Percentiles rank a stretch among this genome's conserved stretches.
These are phyloP conservation scores for Casuarina equisetifolia DNA, from an alignment of 306 rosid species.

Conservation along the genomic window DNA sequence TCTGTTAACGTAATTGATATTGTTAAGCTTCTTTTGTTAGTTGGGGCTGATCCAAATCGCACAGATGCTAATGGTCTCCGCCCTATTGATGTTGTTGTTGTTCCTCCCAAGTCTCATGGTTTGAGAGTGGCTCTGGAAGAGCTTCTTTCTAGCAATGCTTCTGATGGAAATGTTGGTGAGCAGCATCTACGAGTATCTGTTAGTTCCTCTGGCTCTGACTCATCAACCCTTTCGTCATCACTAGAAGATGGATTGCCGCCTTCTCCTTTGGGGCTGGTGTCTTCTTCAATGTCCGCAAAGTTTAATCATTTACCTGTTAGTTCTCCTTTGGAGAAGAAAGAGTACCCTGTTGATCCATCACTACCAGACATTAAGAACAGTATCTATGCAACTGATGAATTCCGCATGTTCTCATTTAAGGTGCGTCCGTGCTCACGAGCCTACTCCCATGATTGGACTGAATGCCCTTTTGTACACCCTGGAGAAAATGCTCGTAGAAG, in stretches of 20 bases:
- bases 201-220: conserved; percentile 46
- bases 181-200: conserved; percentile 36
- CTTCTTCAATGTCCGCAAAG: conserved; percentile 53
- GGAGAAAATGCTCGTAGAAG: conserved; percentile 95
- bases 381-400: conserved; percentile 85
- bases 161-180: conserved; percentile 44
- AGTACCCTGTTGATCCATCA: conserved; percentile 85
- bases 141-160: conserved; percentile 47
- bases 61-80: conserved; percentile 64
- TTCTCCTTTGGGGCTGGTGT: conserved; percentile 50
- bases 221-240: conserved; percentile 46
- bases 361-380: conserved; percentile 93
- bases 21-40: conserved; percentile 62
- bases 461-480: conserved; percentile 94
- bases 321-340: conserved; percentile 63
- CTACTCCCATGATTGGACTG: conserved; percentile 95
- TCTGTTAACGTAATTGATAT: conserved; percentile 53
- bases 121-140: conserved; percentile 49
- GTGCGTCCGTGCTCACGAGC: conserved; percentile 96
- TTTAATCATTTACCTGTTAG: conserved; percentile 42
- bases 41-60: conserved; percentile 60
- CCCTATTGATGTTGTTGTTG: conserved; percentile 70
- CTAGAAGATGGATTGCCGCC: conserved; percentile 54
- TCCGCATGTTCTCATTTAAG: conserved; percentile 90
- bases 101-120: conserved; percentile 56